Conservation (phyloP, 768 basidiomycete genomes). For the Lentinula aciculospora region DNA sequence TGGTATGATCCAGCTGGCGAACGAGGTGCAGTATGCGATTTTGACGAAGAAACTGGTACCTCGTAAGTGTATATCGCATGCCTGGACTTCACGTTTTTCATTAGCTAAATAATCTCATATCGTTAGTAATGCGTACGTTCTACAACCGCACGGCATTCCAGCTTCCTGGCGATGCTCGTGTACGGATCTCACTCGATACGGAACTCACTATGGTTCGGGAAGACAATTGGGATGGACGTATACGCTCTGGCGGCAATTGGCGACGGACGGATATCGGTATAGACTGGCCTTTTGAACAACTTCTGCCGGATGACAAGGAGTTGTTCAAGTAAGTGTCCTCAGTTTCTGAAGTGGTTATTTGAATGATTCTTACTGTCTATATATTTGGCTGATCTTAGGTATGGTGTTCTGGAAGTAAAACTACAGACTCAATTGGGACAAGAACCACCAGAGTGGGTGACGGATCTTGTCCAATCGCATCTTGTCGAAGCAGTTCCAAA, state of each 20-base stretch:
- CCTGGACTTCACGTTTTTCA: no score
- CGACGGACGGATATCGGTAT: constrained; percentile 90
- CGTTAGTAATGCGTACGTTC: constrained; percentile 87
- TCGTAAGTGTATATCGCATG: constrained; percentile 41
- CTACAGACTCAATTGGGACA: constrained; percentile 95
- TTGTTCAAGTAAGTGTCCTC: constrained; percentile 69
- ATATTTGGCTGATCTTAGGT: constrained; percentile 29
- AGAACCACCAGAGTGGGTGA: constrained; percentile 94
- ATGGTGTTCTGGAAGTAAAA: constrained; percentile 97
- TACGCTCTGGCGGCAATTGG: constrained; percentile 87
- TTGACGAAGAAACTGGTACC: constrained; percentile 77
- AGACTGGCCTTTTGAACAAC: constrained; percentile 81
- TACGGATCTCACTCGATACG: constrained; percentile 97
- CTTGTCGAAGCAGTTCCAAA: constrained; percentile 97
- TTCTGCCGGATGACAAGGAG: constrained; percentile 77
- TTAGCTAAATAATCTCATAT: background rate
- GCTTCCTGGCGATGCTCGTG: constrained; percentile 95
- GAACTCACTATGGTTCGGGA: constrained; percentile 92
- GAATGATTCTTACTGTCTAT: background rate
- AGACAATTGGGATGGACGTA: constrained; percentile 88
- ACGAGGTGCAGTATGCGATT: constrained; percentile 91
- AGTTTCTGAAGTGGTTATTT: no score
- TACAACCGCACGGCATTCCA: constrained; percentile 99
- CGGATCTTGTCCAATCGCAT: constrained; percentile 92
- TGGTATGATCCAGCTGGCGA: constrained; percentile 92